These are phyloP conservation scores for Anthoceros angustus DNA, from an alignment of 225 moss, liverwort and hornwort genomes.

Conservation along the genomic window DNA sequence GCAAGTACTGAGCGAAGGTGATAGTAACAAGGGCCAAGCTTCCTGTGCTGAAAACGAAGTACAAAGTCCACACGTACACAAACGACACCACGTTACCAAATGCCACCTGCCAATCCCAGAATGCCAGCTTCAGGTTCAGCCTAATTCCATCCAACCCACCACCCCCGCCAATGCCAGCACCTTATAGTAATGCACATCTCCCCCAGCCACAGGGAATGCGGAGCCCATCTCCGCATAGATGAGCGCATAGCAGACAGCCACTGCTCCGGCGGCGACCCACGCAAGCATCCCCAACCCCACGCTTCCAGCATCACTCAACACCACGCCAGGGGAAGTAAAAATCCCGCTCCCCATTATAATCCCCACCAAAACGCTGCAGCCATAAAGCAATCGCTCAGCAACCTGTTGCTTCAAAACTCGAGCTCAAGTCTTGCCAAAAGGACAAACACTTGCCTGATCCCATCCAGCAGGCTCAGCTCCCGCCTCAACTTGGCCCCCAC, in stretches of 20 bases:
- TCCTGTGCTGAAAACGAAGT: slow-evolving; percentile 57
- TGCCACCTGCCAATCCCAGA: slow-evolving; percentile 32
- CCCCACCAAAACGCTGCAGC: slow-evolving; percentile 63
- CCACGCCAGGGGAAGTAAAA: slow-evolving; percentile 67
- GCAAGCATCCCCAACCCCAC: slow-evolving; percentile 51
- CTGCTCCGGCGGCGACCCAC: slow-evolving; percentile 47
- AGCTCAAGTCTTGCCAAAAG: neutral
- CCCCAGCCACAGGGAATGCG: slow-evolving; percentile 61
- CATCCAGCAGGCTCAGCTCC: slow-evolving; percentile 3
- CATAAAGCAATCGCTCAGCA: neutral
- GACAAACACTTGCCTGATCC: neutral
- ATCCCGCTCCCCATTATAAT: slow-evolving; percentile 68
- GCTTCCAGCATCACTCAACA: slow-evolving; percentile 56
- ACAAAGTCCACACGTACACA: slow-evolving; percentile 59
- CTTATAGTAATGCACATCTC: slow-evolving; percentile 51
- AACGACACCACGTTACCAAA: slow-evolving; percentile 73
- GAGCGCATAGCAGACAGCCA: slow-evolving; percentile 52
- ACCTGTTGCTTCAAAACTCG: neutral
- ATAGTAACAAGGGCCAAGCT: slow-evolving; percentile 42
- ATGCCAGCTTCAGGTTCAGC: no score
- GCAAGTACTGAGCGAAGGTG: slow-evolving; percentile 50
- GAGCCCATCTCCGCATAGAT: slow-evolving; percentile 63
- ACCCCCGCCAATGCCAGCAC: slow-evolving; percentile 7
- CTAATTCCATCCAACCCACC: no score
- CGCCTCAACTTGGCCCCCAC: neutral